These are phyloP conservation scores for Ustilago xerochloae DNA, from an alignment of 1,284 basidiomycete genomes.

Conservation along the genomic window DNA sequence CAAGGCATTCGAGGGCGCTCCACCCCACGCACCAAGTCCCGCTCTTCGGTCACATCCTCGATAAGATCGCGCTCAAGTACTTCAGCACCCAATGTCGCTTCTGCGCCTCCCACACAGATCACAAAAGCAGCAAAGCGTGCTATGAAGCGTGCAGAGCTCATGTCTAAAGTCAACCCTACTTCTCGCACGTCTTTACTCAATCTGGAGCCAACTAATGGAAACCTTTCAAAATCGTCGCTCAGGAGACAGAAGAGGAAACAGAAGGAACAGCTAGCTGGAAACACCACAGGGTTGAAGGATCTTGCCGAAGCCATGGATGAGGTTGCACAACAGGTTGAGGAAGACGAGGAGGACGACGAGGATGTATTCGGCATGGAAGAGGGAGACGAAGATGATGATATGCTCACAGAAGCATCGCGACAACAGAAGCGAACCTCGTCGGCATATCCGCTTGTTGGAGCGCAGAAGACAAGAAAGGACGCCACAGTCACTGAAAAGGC, in stretches of 20 bases:
- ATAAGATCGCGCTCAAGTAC: slow-evolving; percentile 19
- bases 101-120: slow-evolving; percentile 35
- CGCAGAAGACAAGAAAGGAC: slow-evolving; percentile 24
- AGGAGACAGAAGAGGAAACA: slow-evolving; percentile 56
- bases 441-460: slow-evolving; percentile 26
- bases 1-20: slow-evolving; percentile 38
- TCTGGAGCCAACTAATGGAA: slow-evolving; percentile 14
- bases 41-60: slow-evolving; percentile 29
- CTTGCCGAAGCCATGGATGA: slow-evolving; percentile 48
- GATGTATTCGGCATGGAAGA: slow-evolving; percentile 16
- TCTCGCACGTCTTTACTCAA: slow-evolving; percentile 22
- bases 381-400: slow-evolving; percentile 22
- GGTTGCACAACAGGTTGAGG: slow-evolving; percentile 28
- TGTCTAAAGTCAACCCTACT: slow-evolving; percentile 37
- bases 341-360: slow-evolving; percentile 27
- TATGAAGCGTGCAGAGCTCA: slow-evolving; percentile 49
- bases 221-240: slow-evolving; percentile 54
- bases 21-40: slow-evolving; percentile 33
- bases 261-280: slow-evolving; percentile 59
- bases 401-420: slow-evolving; percentile 4
- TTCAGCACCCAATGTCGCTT: slow-evolving; percentile 12
- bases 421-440: slow-evolving; percentile 2
- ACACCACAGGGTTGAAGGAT: slow-evolving; percentile 56
- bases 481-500: slow-evolving; percentile 54
- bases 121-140: slow-evolving; percentile 56